These are phyloP conservation scores for Krasilnikovozyma curviuscula DNA, from an alignment of 768 basidiomycete species.

Conservation along the genomic window DNA sequence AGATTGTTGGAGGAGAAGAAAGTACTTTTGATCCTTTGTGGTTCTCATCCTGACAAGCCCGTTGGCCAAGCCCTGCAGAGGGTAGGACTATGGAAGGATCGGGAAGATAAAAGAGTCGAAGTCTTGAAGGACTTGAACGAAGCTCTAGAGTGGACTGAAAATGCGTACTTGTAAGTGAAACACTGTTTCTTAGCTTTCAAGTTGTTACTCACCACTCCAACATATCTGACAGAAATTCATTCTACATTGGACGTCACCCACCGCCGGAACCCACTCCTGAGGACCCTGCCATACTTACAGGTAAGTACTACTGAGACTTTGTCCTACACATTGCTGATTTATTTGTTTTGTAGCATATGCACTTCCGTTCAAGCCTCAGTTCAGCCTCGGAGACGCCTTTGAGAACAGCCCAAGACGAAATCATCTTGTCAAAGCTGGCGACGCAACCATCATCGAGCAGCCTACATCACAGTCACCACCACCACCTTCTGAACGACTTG, in stretches of 20 bases:
- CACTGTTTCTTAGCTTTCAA: not conserved
- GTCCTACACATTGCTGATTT: too few relatives aligned
- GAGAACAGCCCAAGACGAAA: constrained; percentile 46
- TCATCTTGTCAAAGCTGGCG: constrained; percentile 52
- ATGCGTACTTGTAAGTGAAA: constrained; percentile 70
- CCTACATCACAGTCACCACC: not conserved
- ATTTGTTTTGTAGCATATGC: too few relatives aligned
- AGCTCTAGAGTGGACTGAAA: constrained; percentile 94
- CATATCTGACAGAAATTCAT: too few relatives aligned
- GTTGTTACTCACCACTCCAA: too few relatives aligned
- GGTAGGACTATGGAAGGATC: constrained; percentile 50
- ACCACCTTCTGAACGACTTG: not conserved
- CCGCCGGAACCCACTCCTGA: too few relatives aligned
- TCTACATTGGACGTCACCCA: too few relatives aligned
- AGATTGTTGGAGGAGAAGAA: constrained; percentile 51
- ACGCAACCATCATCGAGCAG: constrained; percentile 36
- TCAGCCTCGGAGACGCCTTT: constrained; percentile 33
- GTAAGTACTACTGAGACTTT: too few relatives aligned
- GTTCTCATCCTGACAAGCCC: constrained; percentile 33
- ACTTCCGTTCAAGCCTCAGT: constrained; percentile 28
- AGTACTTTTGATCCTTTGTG: constrained; percentile 80
- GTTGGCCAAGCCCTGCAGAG: constrained; percentile 54
- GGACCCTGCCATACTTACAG: too few relatives aligned
- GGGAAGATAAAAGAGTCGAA: constrained; percentile 34
- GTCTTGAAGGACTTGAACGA: constrained; percentile 65